These are phyloP conservation scores for Claviceps sp. DNA, from an alignment of 2,329 filamentous ascomycete species.

Conservation along the genomic window DNA sequence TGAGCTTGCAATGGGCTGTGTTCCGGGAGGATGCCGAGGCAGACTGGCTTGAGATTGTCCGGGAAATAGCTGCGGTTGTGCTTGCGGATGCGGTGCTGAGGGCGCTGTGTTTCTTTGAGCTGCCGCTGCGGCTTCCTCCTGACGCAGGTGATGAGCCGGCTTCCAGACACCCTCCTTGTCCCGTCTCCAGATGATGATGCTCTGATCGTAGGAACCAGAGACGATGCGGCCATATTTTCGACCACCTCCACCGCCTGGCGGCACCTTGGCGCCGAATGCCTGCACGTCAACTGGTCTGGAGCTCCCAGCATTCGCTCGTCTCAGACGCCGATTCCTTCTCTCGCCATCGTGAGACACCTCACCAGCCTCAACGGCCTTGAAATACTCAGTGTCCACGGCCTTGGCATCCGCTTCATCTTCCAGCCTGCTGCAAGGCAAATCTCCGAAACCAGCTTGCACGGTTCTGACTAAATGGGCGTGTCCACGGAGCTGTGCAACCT, in stretches of 20 bases:
- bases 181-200: slow-evolving; percentile 86
- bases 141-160: slow-evolving; percentile 58
- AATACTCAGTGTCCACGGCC: slow-evolving; percentile 60
- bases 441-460: slow-evolving; percentile 87
- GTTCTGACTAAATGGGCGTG: slow-evolving; percentile 82
- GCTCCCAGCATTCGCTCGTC: slow-evolving; percentile 55
- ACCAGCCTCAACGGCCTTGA: slow-evolving; percentile 42
- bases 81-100: not conserved
- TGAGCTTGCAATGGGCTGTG: not conserved
- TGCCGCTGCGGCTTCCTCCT: slow-evolving; percentile 53
- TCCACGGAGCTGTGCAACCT: slow-evolving; percentile 75
- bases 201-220: slow-evolving; percentile 92
- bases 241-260: slow-evolving; percentile 81
- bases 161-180: slow-evolving; percentile 78
- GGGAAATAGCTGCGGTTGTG: not conserved
- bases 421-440: slow-evolving; percentile 65
- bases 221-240: slow-evolving; percentile 89
- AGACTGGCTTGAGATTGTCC: not conserved
- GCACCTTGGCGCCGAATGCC: slow-evolving; percentile 72
- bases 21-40: not conserved
- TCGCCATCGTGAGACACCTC: slow-evolving; percentile 25
- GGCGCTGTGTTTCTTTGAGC: slow-evolving; percentile 23
- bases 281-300: slow-evolving; percentile 61
- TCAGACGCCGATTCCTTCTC: slow-evolving; percentile 21
- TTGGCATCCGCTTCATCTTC: slow-evolving; percentile 62